These are phyloP conservation scores for Acanthamoeba sp. DNA, from an alignment of 208 protist genomes.

Conservation along the genomic window DNA sequence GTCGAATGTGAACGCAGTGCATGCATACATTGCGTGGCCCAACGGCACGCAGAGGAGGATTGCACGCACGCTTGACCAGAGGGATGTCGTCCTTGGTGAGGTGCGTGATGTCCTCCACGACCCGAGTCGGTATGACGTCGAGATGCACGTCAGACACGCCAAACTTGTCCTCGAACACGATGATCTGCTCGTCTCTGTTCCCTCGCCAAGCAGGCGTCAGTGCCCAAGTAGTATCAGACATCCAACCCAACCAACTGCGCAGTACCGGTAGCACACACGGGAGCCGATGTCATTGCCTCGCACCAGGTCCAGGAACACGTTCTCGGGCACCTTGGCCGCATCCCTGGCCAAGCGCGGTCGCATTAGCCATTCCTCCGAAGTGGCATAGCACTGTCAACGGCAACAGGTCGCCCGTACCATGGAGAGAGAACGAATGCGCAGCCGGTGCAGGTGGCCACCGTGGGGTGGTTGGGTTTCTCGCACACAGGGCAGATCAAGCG, in stretches of 20 bases:
- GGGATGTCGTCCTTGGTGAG: conserved; percentile 30
- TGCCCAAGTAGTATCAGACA: no score
- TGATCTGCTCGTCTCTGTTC: background rate
- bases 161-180: background rate
- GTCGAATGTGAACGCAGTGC: no score
- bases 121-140: background rate
- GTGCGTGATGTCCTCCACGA: background rate
- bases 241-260: no score
- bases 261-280: background rate
- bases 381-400: no score
- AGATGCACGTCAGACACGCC: conserved; percentile 15
- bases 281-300: background rate
- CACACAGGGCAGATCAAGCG: conserved; percentile 15
- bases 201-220: no score
- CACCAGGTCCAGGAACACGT: conserved; percentile 29
- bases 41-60: no score
- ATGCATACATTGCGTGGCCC: no score
- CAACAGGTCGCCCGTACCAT: no score
- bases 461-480: background rate
- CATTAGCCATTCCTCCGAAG: background rate
- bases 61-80: background rate
- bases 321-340: background rate
- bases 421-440: background rate
- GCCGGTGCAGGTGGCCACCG: conserved; percentile 1
- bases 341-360: background rate